Evolutionary conservation across 176 grass and related monocot genomes (phyloP).

Genomic region (Ensete ventricosum): DNA sequence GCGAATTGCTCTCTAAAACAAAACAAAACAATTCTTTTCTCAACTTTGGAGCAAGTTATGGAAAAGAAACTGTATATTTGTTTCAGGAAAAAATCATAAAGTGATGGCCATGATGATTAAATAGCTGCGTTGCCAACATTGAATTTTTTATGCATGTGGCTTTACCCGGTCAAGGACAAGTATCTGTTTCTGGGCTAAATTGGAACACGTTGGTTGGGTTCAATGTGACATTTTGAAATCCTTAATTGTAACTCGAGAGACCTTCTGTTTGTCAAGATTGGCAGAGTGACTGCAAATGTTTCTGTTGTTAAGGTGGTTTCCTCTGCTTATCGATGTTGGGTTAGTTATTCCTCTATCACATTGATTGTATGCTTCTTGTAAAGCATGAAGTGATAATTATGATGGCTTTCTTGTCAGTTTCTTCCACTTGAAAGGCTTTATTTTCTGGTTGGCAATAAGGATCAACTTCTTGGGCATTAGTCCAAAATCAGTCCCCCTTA

Average conservation of each 20-base stretch:
- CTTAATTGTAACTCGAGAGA: background rate
- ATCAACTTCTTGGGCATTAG: no score
- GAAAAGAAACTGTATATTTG: background rate
- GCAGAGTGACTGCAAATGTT: background rate
- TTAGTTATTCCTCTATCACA: no score
- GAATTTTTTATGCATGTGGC: background rate
- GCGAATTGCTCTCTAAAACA: no score
- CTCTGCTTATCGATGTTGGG: background rate
- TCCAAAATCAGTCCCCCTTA: no score
- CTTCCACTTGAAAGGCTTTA: background rate
- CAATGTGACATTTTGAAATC: background rate
- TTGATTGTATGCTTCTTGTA: background rate
- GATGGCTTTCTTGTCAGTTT: background rate
- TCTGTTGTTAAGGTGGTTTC: background rate
- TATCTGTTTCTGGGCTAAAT: background rate
- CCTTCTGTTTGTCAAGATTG: background rate
- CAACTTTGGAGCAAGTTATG: background rate
- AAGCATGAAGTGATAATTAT: background rate
- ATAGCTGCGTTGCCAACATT: background rate
- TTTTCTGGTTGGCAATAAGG: background rate
- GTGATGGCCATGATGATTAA: background rate
- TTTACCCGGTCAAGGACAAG: background rate
- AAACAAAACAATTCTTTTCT: background rate
- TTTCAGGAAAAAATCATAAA: background rate
- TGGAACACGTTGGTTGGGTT: background rate